phyloP scores from a whole-genome alignment of 345 rosid genomes.

The Psidium friedrichsthalianum region DNA sequence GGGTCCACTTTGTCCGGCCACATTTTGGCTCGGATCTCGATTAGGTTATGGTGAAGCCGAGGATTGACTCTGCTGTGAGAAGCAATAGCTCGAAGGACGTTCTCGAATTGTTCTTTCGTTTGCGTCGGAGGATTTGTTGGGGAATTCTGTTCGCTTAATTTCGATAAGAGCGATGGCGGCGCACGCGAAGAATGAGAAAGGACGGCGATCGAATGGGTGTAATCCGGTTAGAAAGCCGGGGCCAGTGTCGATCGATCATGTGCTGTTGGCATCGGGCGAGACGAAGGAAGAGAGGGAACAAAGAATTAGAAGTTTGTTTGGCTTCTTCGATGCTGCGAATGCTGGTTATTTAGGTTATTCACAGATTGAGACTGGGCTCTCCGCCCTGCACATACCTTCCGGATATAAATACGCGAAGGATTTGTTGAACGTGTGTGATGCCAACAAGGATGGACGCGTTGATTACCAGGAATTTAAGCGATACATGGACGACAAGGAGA shows the following conservation, averaged over 20 bases:
- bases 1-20: neutral
- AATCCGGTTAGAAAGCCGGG: slow-evolving; percentile 16
- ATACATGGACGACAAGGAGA: slow-evolving; percentile 59
- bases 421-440: slow-evolving; percentile 64
- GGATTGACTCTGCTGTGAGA: neutral
- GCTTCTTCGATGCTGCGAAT: slow-evolving; percentile 55
- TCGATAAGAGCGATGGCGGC: neutral
- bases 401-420: slow-evolving; percentile 78
- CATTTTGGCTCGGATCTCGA: neutral
- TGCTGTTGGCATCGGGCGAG: slow-evolving; percentile 61
- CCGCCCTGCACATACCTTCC: slow-evolving; percentile 62
- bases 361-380: slow-evolving; percentile 80
- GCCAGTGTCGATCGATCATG: slow-evolving; percentile 58
- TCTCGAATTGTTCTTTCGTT: no score
- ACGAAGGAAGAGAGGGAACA: slow-evolving; percentile 75
- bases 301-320: slow-evolving; percentile 55
- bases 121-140: neutral
- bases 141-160: neutral
- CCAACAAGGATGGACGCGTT: slow-evolving; percentile 79
- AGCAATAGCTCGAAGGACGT: neutral
- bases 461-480: slow-evolving; percentile 78
- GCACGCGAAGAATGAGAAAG: neutral
- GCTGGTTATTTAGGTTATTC: slow-evolving; percentile 58
- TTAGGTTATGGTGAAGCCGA: neutral
- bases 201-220: slow-evolving; percentile 4